A percentile compares a stretch with the other conserved stretches of the same genome.
phyloP scores from a whole-genome alignment of 2,329 filamentous ascomycete species.

The Curvularia hawaiiensis region DNA sequence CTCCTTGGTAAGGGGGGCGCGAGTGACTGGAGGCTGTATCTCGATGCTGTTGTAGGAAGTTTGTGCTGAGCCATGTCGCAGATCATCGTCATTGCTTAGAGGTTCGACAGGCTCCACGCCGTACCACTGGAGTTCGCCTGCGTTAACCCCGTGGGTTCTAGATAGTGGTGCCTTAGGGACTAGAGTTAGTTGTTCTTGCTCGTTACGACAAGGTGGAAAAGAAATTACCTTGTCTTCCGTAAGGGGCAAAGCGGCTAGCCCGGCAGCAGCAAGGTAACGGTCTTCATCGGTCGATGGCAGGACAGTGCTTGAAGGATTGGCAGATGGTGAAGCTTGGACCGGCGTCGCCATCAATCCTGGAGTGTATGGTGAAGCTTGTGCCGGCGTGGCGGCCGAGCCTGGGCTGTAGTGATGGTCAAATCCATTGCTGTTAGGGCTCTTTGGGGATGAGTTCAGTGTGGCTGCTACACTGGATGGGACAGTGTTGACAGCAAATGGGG shows the following conservation, averaged over 20 bases:
- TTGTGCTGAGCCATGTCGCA: no score
- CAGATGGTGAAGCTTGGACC: no score
- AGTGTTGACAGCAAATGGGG: no score
- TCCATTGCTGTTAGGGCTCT: constrained; percentile 27
- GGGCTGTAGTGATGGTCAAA: constrained; percentile 16
- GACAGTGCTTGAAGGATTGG: background rate
- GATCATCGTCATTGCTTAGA: no score
- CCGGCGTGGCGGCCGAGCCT: constrained; percentile 1
- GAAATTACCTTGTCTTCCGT: background rate
- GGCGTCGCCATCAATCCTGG: constrained; percentile 1
- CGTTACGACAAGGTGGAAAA: background rate
- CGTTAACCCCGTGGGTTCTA: constrained; percentile 5
- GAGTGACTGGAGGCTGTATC: constrained; percentile 1
- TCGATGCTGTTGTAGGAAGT: no score
- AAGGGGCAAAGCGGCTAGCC: constrained; percentile 2
- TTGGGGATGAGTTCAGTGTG: constrained; percentile 19
- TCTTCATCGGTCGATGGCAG: background rate
- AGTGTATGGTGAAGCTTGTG: no score
- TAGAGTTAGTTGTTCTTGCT: background rate
- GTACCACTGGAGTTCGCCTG: constrained; percentile 16
- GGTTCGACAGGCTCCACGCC: background rate
- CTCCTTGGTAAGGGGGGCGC: constrained; percentile 3
- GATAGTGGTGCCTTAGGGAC: background rate
- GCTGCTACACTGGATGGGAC: constrained; percentile 2
- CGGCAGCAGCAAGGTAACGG: background rate